Evolutionary conservation across 1,284 basidiomycete genomes (phyloP).

Genomic region (Coniferiporia sulphurascens): DNA sequence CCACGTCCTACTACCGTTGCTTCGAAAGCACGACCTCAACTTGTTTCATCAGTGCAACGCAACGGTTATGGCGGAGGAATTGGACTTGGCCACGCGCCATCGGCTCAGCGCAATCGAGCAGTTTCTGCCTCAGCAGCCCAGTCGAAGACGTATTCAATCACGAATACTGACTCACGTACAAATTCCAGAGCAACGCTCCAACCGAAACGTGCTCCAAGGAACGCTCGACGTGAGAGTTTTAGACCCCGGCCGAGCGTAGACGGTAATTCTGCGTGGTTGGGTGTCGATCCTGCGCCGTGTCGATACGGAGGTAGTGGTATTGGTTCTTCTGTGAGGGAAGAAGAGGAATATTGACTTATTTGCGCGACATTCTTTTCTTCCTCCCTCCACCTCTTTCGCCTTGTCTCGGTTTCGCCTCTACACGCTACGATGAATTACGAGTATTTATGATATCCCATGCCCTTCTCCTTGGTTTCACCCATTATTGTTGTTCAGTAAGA

Average conservation of each 20-base stretch:
- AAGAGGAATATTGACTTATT: constrained; percentile 29
- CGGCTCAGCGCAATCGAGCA: neutral
- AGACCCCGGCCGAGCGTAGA: constrained; percentile 70
- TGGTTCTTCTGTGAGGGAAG: constrained; percentile 31
- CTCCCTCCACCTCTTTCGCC: neutral
- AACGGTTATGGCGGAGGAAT: constrained; percentile 1
- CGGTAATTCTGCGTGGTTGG: constrained; percentile 19
- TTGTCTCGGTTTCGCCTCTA: no score
- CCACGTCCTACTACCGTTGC: constrained; percentile 5
- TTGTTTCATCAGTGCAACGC: neutral
- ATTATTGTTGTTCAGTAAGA: neutral
- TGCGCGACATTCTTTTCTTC: neutral
- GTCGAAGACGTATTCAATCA: neutral
- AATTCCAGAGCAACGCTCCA: constrained; percentile 17
- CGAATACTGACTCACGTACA: neutral
- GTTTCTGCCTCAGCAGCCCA: constrained; percentile 5
- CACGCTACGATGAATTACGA: neutral
- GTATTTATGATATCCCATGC: neutral
- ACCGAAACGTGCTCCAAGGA: constrained; percentile 23
- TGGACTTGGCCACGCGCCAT: constrained; percentile 6
- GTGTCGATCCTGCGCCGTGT: constrained; percentile 21
- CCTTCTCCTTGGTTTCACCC: neutral
- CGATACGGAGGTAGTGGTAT: constrained; percentile 15
- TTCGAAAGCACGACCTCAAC: neutral
- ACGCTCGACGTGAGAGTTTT: constrained; percentile 59